phyloP scores from a whole-genome alignment of 1,284 basidiomycete genomes.

The Pseudozyma sp. region DNA sequence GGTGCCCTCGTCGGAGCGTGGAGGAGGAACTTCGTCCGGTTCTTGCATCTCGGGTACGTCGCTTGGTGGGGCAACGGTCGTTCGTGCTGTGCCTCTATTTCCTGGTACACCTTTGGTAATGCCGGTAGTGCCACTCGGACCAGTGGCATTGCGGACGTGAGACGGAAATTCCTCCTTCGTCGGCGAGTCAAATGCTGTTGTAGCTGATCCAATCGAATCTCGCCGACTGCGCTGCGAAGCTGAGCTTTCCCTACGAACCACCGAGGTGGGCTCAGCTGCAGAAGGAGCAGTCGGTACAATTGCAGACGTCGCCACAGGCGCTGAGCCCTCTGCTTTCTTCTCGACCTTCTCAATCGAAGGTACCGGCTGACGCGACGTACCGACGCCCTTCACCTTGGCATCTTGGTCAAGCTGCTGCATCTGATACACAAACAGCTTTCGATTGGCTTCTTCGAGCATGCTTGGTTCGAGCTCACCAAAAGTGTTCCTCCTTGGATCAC shows the following conservation, averaged over 20 bases:
- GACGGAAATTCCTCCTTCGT: conserved; percentile 30
- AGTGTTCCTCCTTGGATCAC: conserved; percentile 34
- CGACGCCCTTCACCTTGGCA: conserved; percentile 18
- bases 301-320: not conserved
- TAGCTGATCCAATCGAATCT: conserved; percentile 49
- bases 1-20: conserved; percentile 20
- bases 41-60: conserved; percentile 44
- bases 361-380: conserved; percentile 19
- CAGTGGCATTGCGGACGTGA: not conserved
- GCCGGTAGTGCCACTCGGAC: conserved; percentile 10
- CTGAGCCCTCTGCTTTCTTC: conserved; percentile 3
- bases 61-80: conserved; percentile 47
- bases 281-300: not conserved
- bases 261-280: not conserved
- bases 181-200: conserved; percentile 53
- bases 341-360: not conserved
- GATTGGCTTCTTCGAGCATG: conserved; percentile 44
- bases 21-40: conserved; percentile 19
- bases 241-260: conserved; percentile 23
- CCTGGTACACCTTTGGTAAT: not conserved
- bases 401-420: conserved; percentile 35
- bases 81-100: conserved; percentile 18
- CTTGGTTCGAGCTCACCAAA: conserved; percentile 30
- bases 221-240: conserved; percentile 39
- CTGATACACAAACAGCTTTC: conserved; percentile 37